These are phyloP conservation scores for Excoecaria cochinchinensis DNA, from an alignment of 345 rosid genomes.

Conservation along the genomic window DNA sequence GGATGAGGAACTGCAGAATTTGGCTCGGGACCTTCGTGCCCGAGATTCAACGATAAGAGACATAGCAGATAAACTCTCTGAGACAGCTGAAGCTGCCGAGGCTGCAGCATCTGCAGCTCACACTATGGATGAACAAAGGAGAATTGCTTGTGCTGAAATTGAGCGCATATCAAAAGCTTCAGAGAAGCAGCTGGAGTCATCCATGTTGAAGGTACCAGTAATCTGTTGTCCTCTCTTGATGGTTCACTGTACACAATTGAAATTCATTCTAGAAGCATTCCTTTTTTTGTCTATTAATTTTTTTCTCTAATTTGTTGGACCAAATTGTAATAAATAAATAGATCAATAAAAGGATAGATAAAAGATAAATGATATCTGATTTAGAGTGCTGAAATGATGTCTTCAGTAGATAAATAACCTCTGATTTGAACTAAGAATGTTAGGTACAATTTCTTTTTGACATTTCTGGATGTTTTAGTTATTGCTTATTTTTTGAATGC, in stretches of 20 bases:
- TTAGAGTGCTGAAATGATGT: background rate
- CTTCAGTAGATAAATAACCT: background rate
- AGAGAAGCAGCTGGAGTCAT: constrained; percentile 56
- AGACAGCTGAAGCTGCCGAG: constrained; percentile 99
- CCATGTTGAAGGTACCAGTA: constrained; percentile 52
- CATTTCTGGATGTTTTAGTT: constrained; percentile 3
- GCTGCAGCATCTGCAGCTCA: constrained; percentile 95
- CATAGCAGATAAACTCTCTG: constrained; percentile 82
- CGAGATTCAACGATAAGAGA: constrained; percentile 88
- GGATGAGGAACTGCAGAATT: constrained; percentile 91
- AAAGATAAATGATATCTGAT: background rate
- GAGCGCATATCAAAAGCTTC: constrained; percentile 65
- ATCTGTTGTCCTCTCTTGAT: constrained; percentile 6
- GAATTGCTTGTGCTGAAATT: constrained; percentile 68
- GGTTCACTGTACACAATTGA: background rate
- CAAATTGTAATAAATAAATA: background rate
- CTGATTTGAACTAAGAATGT: background rate
- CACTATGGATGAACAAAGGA: constrained; percentile 89
- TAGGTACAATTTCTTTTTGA: background rate
- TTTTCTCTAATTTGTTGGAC: background rate
- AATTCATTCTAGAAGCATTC: background rate
- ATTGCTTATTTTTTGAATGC: constrained; percentile 24
- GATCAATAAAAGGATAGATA: background rate
- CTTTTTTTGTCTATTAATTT: background rate
- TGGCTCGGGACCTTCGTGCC: constrained; percentile 85